Evolutionary conservation across 495 filamentous ascomycete genomes (phyloP), one percentile per base, ranked within the genome.

Genomic region (Hypoxylon fragiforme): DNA sequence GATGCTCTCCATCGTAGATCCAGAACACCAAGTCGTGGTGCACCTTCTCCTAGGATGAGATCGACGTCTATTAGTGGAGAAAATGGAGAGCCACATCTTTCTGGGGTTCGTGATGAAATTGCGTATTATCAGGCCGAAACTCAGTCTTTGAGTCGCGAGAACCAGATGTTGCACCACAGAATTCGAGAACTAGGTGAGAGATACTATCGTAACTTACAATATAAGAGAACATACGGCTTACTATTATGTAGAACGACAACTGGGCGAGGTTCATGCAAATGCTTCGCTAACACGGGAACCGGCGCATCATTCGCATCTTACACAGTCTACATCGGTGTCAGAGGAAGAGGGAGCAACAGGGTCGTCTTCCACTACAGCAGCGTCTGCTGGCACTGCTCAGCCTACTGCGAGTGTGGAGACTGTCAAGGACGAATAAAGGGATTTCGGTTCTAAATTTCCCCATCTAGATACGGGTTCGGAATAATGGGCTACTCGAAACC

Each of bases 61-160:
- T 72, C 82, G 21, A 75, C 74, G 3, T 83, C 80, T 9, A 77
- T 83, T 44, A 77, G 77, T 44, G 74, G 68, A 3, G 81, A 83
- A 40, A 72, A 66, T 42, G 72, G 69, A 7, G 77, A 82, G 15
- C 65, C 58, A 45, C 73, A 65, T 50, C 54, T 60, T 16, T 69
- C 79, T 12, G 73, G 66, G 7, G 73, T 81, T 49, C 77, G 88
- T 18, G 90, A 95, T 65, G 92, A 96, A 65, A 83, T 81, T 54
- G 84, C 88, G 12, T 96, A 90, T 68, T 95, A 96, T 56, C 91
- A 96, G 68, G 90, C 92, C 2, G 94, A 98, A 71, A 91, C 90
- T 2, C 84, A 89, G 60, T 92, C 84, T 75, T 73, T 98, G 55
- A 79, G 82, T 14, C 78, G 94, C 35, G 94, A 98, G 75, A 98